Percentiles rank a stretch among this genome's conserved stretches.
These are phyloP conservation scores for Mucor plumbeus DNA, from an alignment of 371 early-diverging fungal species.

Conservation along the genomic window DNA sequence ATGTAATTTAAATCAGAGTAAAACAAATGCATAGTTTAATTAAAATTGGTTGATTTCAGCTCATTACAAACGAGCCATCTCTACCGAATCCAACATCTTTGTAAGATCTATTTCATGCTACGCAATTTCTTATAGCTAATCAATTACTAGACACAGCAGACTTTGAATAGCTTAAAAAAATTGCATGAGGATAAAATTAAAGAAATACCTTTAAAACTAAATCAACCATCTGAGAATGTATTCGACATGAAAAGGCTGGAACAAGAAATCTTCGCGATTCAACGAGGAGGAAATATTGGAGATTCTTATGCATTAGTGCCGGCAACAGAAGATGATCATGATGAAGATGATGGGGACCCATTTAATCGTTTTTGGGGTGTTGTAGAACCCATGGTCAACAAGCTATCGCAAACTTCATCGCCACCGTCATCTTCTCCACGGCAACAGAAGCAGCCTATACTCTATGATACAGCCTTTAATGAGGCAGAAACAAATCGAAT, in stretches of 20 bases:
- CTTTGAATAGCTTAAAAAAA: neutral
- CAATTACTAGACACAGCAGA: neutral
- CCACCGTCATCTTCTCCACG: conserved; percentile 28
- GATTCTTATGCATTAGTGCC: conserved; percentile 40
- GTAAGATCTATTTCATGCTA: neutral
- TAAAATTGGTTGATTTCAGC: neutral
- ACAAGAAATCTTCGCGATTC: conserved; percentile 9
- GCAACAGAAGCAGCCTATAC: conserved; percentile 5
- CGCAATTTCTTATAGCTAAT: neutral
- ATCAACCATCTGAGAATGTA: neutral
- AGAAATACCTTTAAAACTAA: neutral
- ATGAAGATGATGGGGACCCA: conserved; percentile 68
- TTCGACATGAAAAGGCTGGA: conserved; percentile 19
- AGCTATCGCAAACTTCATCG: conserved; percentile 69
- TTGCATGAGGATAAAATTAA: neutral
- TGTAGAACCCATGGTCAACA: conserved; percentile 75
- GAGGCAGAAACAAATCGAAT: conserved; percentile 24
- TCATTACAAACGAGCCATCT: neutral
- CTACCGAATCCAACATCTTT: neutral
- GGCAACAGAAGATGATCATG: neutral
- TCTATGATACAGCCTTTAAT: conserved; percentile 18
- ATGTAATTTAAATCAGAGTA: neutral
- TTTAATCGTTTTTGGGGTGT: conserved; percentile 85
- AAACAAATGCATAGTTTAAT: neutral
- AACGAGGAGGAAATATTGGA: conserved; percentile 22